phyloP scores from a whole-genome alignment of 306 rosid species.

The Trifolium fragiferum region DNA sequence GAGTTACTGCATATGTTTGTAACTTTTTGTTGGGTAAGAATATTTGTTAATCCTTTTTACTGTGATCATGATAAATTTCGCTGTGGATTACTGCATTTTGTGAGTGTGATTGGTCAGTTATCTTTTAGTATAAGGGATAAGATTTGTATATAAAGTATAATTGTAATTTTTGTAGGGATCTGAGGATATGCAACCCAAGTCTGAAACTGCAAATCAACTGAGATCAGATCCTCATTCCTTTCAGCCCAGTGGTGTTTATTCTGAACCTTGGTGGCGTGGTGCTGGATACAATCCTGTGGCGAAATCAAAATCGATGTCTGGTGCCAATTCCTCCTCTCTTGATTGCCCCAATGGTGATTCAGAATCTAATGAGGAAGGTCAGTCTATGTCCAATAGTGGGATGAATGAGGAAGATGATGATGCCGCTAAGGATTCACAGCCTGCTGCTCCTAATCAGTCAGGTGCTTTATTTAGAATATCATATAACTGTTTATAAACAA shows the following conservation, averaged over 20 bases:
- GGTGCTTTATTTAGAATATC: slow-evolving; percentile 55
- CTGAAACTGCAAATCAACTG: slow-evolving; percentile 61
- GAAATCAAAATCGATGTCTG: slow-evolving; percentile 53
- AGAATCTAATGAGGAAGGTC: slow-evolving; percentile 82
- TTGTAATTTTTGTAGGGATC: slow-evolving; percentile 34
- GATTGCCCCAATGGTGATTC: slow-evolving; percentile 81
- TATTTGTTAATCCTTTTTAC: neutral
- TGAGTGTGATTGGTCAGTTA: slow-evolving; percentile 21
- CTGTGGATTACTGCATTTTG: neutral
- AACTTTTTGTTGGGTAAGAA: slow-evolving; percentile 13
- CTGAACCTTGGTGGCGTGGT: slow-evolving; percentile 93
- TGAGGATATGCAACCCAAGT: slow-evolving; percentile 77
- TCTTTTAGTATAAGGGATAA: neutral
- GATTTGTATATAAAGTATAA: slow-evolving; percentile 1
- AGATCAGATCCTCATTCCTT: slow-evolving; percentile 62
- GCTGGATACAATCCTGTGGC: slow-evolving; percentile 64
- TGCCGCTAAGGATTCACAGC: slow-evolving; percentile 56
- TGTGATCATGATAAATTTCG: slow-evolving; percentile 27
- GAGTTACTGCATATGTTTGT: neutral
- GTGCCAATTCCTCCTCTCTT: slow-evolving; percentile 70
- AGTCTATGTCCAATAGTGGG: slow-evolving; percentile 73
- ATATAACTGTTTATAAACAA: slow-evolving; percentile 18
- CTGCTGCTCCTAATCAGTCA: slow-evolving; percentile 63
- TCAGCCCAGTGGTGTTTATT: slow-evolving; percentile 57
- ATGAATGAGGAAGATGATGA: slow-evolving; percentile 78